Conservation (phyloP, 805 yeast genomes). For the Candida michaelii region DNA sequence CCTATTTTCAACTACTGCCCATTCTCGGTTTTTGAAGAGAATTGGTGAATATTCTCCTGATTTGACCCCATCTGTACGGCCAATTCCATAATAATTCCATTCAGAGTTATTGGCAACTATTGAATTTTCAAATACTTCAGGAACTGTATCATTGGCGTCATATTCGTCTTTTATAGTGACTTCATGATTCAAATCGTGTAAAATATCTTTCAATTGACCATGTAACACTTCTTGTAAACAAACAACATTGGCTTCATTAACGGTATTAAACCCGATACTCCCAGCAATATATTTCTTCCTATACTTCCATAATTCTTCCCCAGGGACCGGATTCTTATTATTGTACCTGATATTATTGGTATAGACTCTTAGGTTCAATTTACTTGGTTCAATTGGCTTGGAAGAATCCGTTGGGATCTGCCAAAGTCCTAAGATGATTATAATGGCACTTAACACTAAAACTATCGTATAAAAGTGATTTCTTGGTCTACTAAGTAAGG, state of each 20-base stretch:
- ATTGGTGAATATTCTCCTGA: slow-evolving; percentile 40
- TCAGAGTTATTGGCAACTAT: slow-evolving; percentile 14
- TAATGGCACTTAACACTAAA: neutral
- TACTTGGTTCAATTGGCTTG: neutral
- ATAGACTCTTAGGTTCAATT: slow-evolving; percentile 27
- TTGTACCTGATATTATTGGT: slow-evolving; percentile 49
- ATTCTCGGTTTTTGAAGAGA: slow-evolving; percentile 29
- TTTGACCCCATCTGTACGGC: slow-evolving; percentile 30
- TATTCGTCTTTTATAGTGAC: too few relatives aligned
- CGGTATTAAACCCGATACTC: slow-evolving; percentile 21
- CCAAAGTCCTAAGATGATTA: neutral
- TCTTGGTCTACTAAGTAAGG: slow-evolving; percentile 8
- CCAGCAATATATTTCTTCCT: slow-evolving; percentile 38
- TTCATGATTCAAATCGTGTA: slow-evolving; percentile 23
- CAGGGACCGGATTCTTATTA: slow-evolving; percentile 28
- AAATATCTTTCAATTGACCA: slow-evolving; percentile 41
- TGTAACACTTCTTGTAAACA: slow-evolving; percentile 41
- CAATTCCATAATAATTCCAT: slow-evolving; percentile 41
- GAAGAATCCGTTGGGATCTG: neutral
- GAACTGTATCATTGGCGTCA: neutral
- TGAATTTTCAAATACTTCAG: neutral
- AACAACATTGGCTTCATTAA: slow-evolving; percentile 33
- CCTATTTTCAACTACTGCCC: slow-evolving; percentile 27
- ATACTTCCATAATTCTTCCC: slow-evolving; percentile 47
- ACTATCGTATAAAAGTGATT: neutral